A percentile compares a stretch with the other conserved stretches of the same genome.
Evolutionary conservation across 306 rosid species (phyloP).

Genomic region (Trifolium fragiferum): DNA sequence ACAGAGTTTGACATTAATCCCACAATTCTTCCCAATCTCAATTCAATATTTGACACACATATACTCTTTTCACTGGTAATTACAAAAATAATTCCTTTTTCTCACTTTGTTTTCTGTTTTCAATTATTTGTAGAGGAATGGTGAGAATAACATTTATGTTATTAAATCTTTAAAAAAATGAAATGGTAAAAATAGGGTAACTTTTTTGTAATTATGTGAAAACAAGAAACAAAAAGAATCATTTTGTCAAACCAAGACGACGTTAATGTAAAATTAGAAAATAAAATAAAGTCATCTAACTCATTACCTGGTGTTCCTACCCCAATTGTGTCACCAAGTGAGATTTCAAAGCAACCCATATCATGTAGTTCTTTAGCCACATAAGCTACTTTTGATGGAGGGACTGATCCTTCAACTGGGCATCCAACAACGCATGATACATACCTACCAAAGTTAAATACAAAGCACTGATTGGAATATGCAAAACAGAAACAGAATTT

Average conservation of each 20-base stretch:
- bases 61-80: neutral
- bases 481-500: conserved; percentile 23
- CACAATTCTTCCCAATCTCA: conserved; percentile 9
- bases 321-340: conserved; percentile 96
- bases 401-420: conserved; percentile 85
- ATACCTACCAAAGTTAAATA: conserved; percentile 60
- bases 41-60: conserved; percentile 5
- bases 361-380: conserved; percentile 86
- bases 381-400: conserved; percentile 87
- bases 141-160: neutral
- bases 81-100: neutral
- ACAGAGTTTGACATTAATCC: conserved; percentile 31
- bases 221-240: neutral
- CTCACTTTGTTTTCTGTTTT: neutral
- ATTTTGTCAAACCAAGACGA: neutral
- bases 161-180: neutral
- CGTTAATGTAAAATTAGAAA: neutral
- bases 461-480: conserved; percentile 27
- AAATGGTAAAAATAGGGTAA: neutral
- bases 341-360: conserved; percentile 98
- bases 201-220: neutral
- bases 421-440: conserved; percentile 93
- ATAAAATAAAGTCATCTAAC: conserved; percentile 9
- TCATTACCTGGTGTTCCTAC: conserved; percentile 85
- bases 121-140: conserved; percentile 3